Evolutionary conservation across 164 flowering plant genomes (phyloP).

Genomic region (Macadamia integrifolia): DNA sequence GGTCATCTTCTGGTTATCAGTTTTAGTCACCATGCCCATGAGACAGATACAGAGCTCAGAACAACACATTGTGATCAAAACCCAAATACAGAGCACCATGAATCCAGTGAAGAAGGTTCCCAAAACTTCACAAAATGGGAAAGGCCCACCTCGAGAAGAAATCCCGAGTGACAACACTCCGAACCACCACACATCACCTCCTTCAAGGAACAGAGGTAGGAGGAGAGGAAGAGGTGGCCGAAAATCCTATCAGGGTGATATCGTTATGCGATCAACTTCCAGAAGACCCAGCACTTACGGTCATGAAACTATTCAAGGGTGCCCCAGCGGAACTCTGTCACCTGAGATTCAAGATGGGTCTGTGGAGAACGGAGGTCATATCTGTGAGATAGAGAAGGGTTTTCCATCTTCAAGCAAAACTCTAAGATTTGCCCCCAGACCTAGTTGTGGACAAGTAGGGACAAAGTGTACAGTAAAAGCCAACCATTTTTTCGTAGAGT

Average conservation of each 20-base stretch:
- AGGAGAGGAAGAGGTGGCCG: slow-evolving; percentile 65
- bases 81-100: slow-evolving; percentile 50
- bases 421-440: slow-evolving; percentile 62
- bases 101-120: slow-evolving; percentile 40
- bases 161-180: slow-evolving; percentile 32
- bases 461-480: slow-evolving; percentile 88
- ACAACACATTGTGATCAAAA: slow-evolving; percentile 64
- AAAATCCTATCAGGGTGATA: slow-evolving; percentile 62
- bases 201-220: slow-evolving; percentile 49
- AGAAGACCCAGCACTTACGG: slow-evolving; percentile 41
- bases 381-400: slow-evolving; percentile 39
- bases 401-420: slow-evolving; percentile 72
- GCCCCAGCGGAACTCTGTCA: slow-evolving; percentile 14
- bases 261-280: slow-evolving; percentile 49
- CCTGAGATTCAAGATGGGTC: slow-evolving; percentile 15
- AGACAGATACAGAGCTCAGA: slow-evolving; percentile 82
- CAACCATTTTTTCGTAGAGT: slow-evolving; percentile 84
- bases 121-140: slow-evolving; percentile 58
- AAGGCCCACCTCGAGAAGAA: slow-evolving; percentile 57
- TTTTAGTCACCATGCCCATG: slow-evolving; percentile 50
- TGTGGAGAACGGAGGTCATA: slow-evolving; percentile 28
- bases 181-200: slow-evolving; percentile 41
- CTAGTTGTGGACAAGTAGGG: slow-evolving; percentile 78
- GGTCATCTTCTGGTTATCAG: slow-evolving; percentile 4
- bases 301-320: slow-evolving; percentile 23